Conservation (phyloP, 1,139 yeast species). For the Pichia sp. region DNA sequence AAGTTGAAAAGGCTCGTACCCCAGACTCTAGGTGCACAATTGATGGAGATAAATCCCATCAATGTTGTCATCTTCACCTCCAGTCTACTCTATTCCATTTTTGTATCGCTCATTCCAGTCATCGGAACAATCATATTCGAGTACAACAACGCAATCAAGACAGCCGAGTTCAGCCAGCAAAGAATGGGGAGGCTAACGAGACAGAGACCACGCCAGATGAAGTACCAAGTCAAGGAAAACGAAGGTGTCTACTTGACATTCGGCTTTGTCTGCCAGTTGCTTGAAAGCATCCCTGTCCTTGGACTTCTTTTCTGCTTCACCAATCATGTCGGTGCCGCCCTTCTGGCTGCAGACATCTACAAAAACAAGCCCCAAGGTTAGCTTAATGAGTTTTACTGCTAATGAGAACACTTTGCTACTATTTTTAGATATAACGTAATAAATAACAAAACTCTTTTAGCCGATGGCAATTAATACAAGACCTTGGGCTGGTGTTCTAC, state of each 20-base stretch:
- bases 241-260: slow-evolving; percentile 36
- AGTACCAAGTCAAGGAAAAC: slow-evolving; percentile 24
- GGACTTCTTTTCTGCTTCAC: slow-evolving; percentile 58
- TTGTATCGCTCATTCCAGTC: slow-evolving; percentile 24
- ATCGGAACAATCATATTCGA: slow-evolving; percentile 22
- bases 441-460: neutral
- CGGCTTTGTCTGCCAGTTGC: slow-evolving; percentile 56
- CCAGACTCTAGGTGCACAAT: slow-evolving; percentile 23
- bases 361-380: neutral
- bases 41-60: slow-evolving; percentile 13
- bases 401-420: neutral
- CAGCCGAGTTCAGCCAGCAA: slow-evolving; percentile 19
- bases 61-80: slow-evolving; percentile 1
- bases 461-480: slow-evolving; percentile 1
- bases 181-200: slow-evolving; percentile 24
- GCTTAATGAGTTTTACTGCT: neutral
- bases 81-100: slow-evolving; percentile 1
- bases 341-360: slow-evolving; percentile 12
- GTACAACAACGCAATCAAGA: slow-evolving; percentile 20
- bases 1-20: slow-evolving; percentile 29
- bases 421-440: neutral
- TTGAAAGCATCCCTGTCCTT: slow-evolving; percentile 61
- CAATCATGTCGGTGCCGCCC: slow-evolving; percentile 65
- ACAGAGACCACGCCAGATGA: slow-evolving; percentile 33
- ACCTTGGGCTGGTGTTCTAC: slow-evolving; percentile 10